These are phyloP conservation scores for Phytophthora kernoviae DNA, from an alignment of 352 stramenopile species.

Conservation along the genomic window DNA sequence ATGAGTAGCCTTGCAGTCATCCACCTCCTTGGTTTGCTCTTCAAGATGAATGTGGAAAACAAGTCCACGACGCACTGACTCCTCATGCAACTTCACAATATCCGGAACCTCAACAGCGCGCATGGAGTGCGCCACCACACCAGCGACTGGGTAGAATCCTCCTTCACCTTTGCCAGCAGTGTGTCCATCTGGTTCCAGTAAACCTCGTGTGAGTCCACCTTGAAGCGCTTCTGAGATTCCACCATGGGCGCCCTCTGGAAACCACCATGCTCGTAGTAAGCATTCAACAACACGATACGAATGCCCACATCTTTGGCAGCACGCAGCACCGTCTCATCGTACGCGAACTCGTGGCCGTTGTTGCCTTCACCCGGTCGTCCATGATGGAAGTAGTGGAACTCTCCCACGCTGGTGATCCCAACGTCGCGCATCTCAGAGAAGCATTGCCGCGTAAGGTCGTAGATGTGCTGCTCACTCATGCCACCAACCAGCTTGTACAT, in stretches of 20 bases:
- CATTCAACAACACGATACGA: slow-evolving; percentile 75
- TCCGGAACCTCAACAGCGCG: slow-evolving; percentile 64
- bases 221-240: slow-evolving; percentile 71
- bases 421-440: slow-evolving; percentile 81
- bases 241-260: slow-evolving; percentile 68
- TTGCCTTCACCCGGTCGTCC: slow-evolving; percentile 40
- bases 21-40: slow-evolving; percentile 75
- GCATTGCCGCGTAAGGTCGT: slow-evolving; percentile 72
- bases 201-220: slow-evolving; percentile 61
- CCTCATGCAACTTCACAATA: slow-evolving; percentile 68
- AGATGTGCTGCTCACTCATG: slow-evolving; percentile 71
- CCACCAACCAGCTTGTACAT: slow-evolving; percentile 81
- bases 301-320: slow-evolving; percentile 70
- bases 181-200: slow-evolving; percentile 79
- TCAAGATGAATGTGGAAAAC: slow-evolving; percentile 78
- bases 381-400: slow-evolving; percentile 88
- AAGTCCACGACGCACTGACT: slow-evolving; percentile 63
- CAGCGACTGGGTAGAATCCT: slow-evolving; percentile 53
- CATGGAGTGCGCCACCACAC: slow-evolving; percentile 81
- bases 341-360: slow-evolving; percentile 52
- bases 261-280: slow-evolving; percentile 75
- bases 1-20: slow-evolving; percentile 71
- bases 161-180: slow-evolving; percentile 32
- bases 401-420: slow-evolving; percentile 76
- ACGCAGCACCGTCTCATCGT: slow-evolving; percentile 72